Evolutionary conservation across 805 yeast genomes (phyloP).

Genomic region (Yarrowia divulgata): DNA sequence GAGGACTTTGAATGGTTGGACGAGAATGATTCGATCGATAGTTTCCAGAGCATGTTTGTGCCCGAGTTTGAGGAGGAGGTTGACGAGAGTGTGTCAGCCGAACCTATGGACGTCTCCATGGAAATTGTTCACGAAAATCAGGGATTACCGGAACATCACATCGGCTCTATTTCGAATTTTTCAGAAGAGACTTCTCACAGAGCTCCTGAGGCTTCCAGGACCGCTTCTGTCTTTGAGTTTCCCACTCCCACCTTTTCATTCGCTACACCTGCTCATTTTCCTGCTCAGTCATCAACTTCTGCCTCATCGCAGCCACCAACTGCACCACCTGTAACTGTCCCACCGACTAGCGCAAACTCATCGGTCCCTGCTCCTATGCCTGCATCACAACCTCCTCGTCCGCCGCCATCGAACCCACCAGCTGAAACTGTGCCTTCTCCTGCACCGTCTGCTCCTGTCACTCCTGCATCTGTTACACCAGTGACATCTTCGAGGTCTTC

Average conservation of each 20-base stretch:
- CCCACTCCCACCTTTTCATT: neutral
- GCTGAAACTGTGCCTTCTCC: neutral
- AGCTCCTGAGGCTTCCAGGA: neutral
- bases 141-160: neutral
- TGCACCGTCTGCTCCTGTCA: neutral
- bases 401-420: neutral
- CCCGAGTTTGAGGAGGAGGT: neutral
- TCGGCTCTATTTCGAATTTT: neutral
- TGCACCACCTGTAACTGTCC: neutral
- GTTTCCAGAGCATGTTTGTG: constrained; percentile 30
- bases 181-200: neutral
- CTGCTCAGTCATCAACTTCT: neutral
- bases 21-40: constrained; percentile 16
- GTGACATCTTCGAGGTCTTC: neutral
- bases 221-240: neutral
- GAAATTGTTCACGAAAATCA: neutral
- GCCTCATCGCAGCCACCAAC: neutral
- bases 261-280: neutral
- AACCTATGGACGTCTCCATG: constrained; percentile 2
- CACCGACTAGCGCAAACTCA: neutral
- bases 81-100: neutral
- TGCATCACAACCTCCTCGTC: neutral
- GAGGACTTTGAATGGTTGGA: constrained; percentile 35
- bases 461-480: neutral
- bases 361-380: neutral